Conservation (phyloP, 202 grass and related monocot species). For the Carex arenaria region DNA sequence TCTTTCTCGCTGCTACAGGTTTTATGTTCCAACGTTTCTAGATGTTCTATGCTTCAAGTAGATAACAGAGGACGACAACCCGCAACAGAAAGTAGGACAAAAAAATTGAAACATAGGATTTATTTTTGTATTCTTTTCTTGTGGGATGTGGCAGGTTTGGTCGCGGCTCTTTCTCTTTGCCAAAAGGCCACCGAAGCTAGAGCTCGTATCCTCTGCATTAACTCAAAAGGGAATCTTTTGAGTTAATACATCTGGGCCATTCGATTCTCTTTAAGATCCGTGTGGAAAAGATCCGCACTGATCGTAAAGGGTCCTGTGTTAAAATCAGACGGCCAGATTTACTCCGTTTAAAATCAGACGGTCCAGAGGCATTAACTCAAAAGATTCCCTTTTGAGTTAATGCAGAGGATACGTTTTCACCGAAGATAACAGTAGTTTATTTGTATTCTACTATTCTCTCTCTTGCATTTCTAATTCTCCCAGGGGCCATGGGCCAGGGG, state of each 20-base stretch:
- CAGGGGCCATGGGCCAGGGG: background rate
- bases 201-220: no score
- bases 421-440: background rate
- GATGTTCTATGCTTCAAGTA: background rate
- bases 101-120: background rate
- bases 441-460: background rate
- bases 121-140: background rate
- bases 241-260: no score
- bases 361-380: no score
- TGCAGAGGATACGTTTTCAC: no score
- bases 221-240: no score
- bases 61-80: background rate
- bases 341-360: no score
- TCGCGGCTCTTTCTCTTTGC: constrained; percentile 15
- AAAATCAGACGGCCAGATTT: no score
- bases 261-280: no score
- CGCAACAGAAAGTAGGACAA: background rate
- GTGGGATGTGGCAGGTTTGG: background rate
- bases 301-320: no score
- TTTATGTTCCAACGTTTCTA: background rate
- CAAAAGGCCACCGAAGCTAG: constrained; percentile 3
- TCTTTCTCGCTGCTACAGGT: background rate
- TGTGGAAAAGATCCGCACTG: no score
- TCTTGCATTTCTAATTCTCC: background rate
- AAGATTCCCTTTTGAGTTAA: no score